Percentiles rank a stretch among this genome's conserved stretches.
Evolutionary conservation across 2,329 filamentous ascomycete species (phyloP).

Genomic region (Mollisiaceae sp.): DNA sequence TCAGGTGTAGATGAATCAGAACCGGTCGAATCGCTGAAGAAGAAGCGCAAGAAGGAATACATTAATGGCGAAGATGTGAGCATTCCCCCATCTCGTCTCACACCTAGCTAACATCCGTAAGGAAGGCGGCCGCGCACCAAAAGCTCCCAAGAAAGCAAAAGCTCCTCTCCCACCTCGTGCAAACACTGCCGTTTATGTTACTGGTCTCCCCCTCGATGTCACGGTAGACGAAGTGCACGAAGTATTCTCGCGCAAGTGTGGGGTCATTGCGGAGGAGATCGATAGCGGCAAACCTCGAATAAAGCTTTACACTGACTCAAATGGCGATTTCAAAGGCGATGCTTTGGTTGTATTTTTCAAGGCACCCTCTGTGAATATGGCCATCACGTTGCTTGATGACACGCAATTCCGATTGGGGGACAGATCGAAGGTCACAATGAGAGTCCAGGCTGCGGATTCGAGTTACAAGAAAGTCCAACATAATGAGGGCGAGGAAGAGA

Average conservation of each 20-base stretch:
- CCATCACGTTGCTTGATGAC: conserved; percentile 80
- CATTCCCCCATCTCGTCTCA: conserved; percentile 16
- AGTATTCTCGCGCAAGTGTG: conserved; percentile 82
- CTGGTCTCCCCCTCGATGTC: conserved; percentile 80
- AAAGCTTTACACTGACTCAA: conserved; percentile 85
- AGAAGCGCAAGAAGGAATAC: conserved; percentile 58
- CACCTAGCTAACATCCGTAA: conserved; percentile 27
- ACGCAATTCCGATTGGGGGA: conserved; percentile 74
- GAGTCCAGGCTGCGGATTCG: conserved; percentile 82
- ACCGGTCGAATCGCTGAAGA: conserved; percentile 50
- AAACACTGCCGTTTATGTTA: conserved; percentile 93
- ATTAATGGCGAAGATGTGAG: conserved; percentile 56
- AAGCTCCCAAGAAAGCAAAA: conserved; percentile 44
- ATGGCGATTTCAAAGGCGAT: conserved; percentile 90
- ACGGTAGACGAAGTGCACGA: conserved; percentile 81
- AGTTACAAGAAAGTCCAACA: conserved; percentile 91
- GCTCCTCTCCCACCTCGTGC: conserved; percentile 51
- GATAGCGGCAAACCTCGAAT: conserved; percentile 87
- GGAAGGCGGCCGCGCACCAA: conserved; percentile 41
- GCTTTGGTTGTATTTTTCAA: conserved; percentile 94
- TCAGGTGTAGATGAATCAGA: conserved; percentile 63
- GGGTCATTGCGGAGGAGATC: conserved; percentile 92
- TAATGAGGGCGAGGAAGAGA: conserved; percentile 50
- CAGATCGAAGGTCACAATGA: conserved; percentile 59
- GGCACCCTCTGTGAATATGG: conserved; percentile 87